phyloP scores from a whole-genome alignment of 352 stramenopile genomes.

The Pythium phragmitis region DNA sequence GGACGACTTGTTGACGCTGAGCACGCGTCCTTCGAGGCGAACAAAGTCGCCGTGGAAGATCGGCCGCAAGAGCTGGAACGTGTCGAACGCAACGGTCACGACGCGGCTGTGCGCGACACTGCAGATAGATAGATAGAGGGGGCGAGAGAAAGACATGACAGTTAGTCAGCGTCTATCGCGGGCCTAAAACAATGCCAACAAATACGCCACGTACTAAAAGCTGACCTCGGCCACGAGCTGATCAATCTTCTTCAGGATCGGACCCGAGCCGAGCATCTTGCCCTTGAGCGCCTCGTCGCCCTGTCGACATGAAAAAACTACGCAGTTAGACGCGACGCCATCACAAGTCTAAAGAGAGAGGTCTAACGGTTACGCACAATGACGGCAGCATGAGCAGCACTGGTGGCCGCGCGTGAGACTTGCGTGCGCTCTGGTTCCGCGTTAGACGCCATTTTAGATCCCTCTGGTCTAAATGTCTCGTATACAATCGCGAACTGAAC shows the following conservation, averaged over 20 bases:
- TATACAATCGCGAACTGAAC: background rate
- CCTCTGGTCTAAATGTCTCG: background rate
- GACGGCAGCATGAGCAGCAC: conserved; percentile 24
- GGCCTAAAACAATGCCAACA: background rate
- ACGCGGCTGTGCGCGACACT: conserved; percentile 34
- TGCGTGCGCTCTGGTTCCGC: background rate
- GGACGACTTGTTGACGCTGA: conserved; percentile 40
- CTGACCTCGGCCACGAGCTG: conserved; percentile 39
- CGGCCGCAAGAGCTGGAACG: conserved; percentile 37
- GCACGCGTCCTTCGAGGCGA: conserved; percentile 37
- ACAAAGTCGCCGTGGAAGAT: conserved; percentile 47
- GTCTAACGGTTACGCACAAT: conserved; percentile 10
- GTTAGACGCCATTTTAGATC: conserved; percentile 1
- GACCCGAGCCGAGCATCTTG: conserved; percentile 47
- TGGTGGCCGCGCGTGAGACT: conserved; percentile 21
- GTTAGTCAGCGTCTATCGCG: background rate
- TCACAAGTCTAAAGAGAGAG: background rate
- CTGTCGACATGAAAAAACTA: background rate
- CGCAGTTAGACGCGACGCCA: background rate
- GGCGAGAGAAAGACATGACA: too few relatives aligned
- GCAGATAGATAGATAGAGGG: background rate
- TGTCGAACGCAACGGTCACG: conserved; percentile 49
- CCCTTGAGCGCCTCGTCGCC: conserved; percentile 48
- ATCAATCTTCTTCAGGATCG: conserved; percentile 52
- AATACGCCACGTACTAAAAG: conserved; percentile 27